Evolutionary conservation across 768 basidiomycete genomes (phyloP), one percentile per base, ranked within the genome.

Genomic region (Lyophyllum decastes): DNA sequence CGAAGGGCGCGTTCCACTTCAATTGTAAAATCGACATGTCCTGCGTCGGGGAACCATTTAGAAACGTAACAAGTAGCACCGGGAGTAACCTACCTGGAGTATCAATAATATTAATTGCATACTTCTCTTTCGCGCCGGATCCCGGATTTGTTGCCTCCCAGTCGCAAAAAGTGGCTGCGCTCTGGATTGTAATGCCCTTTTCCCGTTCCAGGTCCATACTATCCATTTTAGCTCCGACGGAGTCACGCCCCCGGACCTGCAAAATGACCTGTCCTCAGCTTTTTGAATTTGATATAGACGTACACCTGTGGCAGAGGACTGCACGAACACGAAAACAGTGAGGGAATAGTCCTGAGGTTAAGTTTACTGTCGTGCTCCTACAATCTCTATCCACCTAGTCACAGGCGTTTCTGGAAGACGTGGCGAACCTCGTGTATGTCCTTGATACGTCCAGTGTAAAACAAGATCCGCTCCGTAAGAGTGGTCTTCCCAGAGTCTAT

Each of bases 181-280:
- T 95, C 74, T 99, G 97, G 61, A 99, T 99, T 33, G 97, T 99
- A 66, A 99, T 99, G 38, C 97, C 97, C 77, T 99, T 98, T 74
- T 98, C 97, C 47, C 96, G 82, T 72, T 99, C 97, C 4, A 99
- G 79, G 61, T 99, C 97, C 97, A 99, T 99, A 64, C 90, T 93
- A 73, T 99, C 97, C 97, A 99, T 99, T 79, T 99, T 99, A 8
- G 97, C 97, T 52, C 97, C 97, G 19, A 98, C 95, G 26, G 89
- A 87, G 72, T 99, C 97, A 53, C 91, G 84, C 44, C 97, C 97
- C 59, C 97, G 83, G 59, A 96, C 93, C 91, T 93, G 65, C 12
- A 58, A 40, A 34, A 26, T 59, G n/a, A 44, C 27, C 47, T 53
- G 61, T 59, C 38, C 25, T 52, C 46, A 58, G 44, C n/a, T 24